These are phyloP conservation scores for Brassica nigra DNA, from an alignment of 345 rosid genomes.

Conservation along the genomic window DNA sequence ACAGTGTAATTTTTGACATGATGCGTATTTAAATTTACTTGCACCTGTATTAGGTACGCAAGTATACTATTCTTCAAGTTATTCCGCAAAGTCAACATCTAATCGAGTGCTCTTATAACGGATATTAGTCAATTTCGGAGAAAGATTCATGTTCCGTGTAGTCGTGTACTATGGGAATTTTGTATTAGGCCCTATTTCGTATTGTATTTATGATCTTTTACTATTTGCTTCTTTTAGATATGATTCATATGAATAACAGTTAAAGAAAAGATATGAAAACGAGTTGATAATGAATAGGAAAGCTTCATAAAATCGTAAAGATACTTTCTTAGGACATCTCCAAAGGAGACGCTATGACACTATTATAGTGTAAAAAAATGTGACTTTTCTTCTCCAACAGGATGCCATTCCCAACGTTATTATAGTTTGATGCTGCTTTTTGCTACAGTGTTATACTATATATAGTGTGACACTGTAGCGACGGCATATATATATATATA, in stretches of 20 bases:
- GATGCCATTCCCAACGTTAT: no score
- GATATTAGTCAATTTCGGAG: not conserved
- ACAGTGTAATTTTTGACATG: not conserved
- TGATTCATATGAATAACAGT: not conserved
- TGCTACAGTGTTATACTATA: no score
- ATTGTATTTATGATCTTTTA: not conserved
- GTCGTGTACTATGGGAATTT: slow-evolving; percentile 15
- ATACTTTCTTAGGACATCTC: not conserved
- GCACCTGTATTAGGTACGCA: not conserved
- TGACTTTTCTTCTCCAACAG: no score
- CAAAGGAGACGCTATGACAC: no score
- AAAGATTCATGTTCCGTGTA: not conserved
- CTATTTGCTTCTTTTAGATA: not conserved
- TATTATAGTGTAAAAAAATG: no score
- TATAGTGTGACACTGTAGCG: no score
- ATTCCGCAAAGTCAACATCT: not conserved
- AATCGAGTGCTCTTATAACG: slow-evolving; percentile 28
- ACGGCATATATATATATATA: no score
- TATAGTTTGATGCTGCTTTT: no score
- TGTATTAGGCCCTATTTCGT: not conserved
- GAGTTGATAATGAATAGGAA: not conserved
- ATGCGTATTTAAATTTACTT: not conserved
- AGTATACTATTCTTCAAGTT: no score
- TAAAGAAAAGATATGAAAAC: not conserved
- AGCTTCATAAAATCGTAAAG: not conserved